Evolutionary conservation across 2,329 filamentous ascomycete genomes (phyloP).

Genomic region (Aspergillus caelatus): DNA sequence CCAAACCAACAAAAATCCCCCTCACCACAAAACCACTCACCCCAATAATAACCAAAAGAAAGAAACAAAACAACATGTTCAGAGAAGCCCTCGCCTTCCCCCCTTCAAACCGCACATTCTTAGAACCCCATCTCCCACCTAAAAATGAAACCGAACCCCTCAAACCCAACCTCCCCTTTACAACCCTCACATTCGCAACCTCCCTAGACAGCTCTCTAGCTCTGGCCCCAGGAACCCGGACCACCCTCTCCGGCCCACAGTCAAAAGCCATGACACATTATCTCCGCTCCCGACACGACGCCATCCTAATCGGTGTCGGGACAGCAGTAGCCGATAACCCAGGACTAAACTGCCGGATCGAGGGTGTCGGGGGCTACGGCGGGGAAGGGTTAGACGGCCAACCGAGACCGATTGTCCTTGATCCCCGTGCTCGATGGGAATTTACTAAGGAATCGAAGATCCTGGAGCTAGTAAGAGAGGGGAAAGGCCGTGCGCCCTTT

Average conservation of each 20-base stretch:
- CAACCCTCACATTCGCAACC: conserved; percentile 84
- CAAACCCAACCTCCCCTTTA: conserved; percentile 44
- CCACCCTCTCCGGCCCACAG: conserved; percentile 75
- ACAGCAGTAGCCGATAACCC: conserved; percentile 86
- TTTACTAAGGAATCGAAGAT: conserved; percentile 64
- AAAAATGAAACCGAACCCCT: not conserved
- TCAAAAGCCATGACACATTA: conserved; percentile 95
- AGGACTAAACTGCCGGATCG: conserved; percentile 79
- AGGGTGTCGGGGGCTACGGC: conserved; percentile 57
- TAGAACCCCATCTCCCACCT: conserved; percentile 13
- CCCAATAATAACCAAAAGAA: not conserved
- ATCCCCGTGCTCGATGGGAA: conserved; percentile 73
- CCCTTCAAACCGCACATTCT: conserved; percentile 2
- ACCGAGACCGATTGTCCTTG: conserved; percentile 78
- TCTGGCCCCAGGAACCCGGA: conserved; percentile 72
- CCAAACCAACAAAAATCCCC: not conserved
- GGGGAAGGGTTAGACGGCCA: conserved; percentile 57
- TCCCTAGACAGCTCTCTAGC: conserved; percentile 80
- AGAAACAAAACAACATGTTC: not conserved
- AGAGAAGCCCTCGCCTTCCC: conserved; percentile 11
- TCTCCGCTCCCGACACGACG: conserved; percentile 80
- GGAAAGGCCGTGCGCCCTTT: conserved; percentile 71
- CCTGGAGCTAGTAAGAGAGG: conserved; percentile 62
- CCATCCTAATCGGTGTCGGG: conserved; percentile 81
- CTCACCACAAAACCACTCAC: not conserved